Base-by-base conservation (phyloP, 768 basidiomycete species). In the Rhizopogon rudus region DNA sequence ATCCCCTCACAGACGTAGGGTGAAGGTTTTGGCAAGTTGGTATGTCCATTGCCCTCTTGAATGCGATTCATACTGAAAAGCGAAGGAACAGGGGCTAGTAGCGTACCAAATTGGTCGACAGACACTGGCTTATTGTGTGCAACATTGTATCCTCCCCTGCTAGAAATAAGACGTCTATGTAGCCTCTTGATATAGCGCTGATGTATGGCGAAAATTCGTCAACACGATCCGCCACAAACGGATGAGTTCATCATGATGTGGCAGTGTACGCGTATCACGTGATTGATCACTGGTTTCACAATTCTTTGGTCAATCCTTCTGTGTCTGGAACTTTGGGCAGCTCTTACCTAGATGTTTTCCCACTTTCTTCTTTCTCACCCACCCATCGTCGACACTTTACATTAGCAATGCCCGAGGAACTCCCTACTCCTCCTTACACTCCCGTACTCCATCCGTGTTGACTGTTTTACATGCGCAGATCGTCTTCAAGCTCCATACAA, bases 371-470 rank as follows among this genome's bases (percentile, higher is more conserved):
- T 33, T 2, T 45, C 10, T 17, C 20, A 9, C 16, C 46, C 13
- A 8, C 25, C 12, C 8, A 29, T 16, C 29, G 35, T 51, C n/a
- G 10, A 28, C 28, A 44, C 37, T 25, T 25, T 25, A 13, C 5
- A 10, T 10, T 33, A 37, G 28, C 20, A 14, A 92, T 92, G 89
- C 91, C 91, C 28, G 73, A 76, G 37, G 88, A 61, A 83, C 91
- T 0, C 88, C 89, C 2, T 88, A 83, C 70, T 76, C 87, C 66
- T 85, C 89, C 1, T 87, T 64, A 74, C 88, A 5, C 78, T 77
- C 6, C 90, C 91, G 5, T 97, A 94, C 65, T 78, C 70, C 60
- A 93, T 98, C 49, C 86, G 92, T 1, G 86, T 98, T 29, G 94
- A 98, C 66, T 81, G 85, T 57, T 98, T 98, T 69, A 75, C 81